Evolutionary conservation across 306 rosid species (phyloP).

Genomic region (Castanopsis chinensis): DNA sequence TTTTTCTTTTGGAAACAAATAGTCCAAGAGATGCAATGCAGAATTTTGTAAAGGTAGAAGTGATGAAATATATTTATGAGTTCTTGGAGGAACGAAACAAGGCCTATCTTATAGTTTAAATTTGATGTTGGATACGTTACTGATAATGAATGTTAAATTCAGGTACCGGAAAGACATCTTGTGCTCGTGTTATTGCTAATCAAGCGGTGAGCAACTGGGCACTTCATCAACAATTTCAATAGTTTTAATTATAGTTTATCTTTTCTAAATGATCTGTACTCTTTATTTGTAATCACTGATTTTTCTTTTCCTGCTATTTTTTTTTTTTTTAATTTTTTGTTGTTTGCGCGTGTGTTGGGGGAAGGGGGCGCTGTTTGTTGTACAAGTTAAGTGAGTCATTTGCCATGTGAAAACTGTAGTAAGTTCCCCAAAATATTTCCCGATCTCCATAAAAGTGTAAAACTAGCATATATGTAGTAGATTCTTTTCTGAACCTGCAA

Average conservation of each 20-base stretch:
- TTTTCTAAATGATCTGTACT: slow-evolving; percentile 5
- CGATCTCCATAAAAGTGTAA: neutral
- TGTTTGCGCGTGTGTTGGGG: too few relatives aligned
- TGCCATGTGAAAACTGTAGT: neutral
- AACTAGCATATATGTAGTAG: neutral
- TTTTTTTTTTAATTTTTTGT: too few relatives aligned
- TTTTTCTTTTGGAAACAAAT: neutral
- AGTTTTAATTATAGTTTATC: neutral
- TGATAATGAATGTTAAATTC: slow-evolving; percentile 12
- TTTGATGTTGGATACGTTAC: too few relatives aligned
- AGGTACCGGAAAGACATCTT: slow-evolving; percentile 97
- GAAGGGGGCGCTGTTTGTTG: neutral
- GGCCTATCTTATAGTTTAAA: too few relatives aligned
- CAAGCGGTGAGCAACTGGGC: slow-evolving; percentile 64
- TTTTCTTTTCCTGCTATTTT: too few relatives aligned
- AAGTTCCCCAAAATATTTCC: neutral
- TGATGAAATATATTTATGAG: too few relatives aligned
- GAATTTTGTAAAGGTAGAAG: neutral
- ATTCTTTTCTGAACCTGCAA: neutral
- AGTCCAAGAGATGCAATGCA: slow-evolving; percentile 1
- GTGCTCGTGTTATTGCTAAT: slow-evolving; percentile 91
- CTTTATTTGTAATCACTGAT: neutral
- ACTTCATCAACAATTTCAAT: neutral
- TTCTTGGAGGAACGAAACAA: too few relatives aligned
- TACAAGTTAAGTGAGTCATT: neutral